These are phyloP conservation scores for Neopestalotiopsis rosae DNA, from an alignment of 2,329 filamentous ascomycete species.

Conservation along the genomic window DNA sequence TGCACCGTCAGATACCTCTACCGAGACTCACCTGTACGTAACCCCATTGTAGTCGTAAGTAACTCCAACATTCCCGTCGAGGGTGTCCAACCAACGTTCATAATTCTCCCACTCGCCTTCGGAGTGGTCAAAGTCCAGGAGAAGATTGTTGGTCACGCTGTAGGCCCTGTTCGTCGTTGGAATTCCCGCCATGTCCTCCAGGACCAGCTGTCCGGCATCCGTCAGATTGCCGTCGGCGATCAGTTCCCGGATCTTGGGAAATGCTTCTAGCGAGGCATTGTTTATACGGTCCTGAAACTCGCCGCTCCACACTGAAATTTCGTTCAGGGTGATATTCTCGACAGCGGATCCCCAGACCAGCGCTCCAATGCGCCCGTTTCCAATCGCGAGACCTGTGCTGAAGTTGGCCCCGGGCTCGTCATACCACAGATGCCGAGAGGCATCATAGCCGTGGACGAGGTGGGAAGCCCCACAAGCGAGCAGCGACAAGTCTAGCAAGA, in stretches of 20 bases:
- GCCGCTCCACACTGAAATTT: constrained; percentile 52
- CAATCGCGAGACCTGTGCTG: constrained; percentile 9
- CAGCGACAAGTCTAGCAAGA: not conserved
- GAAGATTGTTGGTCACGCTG: constrained; percentile 38
- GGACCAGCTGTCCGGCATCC: constrained; percentile 39
- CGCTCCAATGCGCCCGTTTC: constrained; percentile 11
- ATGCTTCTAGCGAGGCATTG: constrained; percentile 37
- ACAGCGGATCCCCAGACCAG: not conserved
- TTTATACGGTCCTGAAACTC: constrained; percentile 45
- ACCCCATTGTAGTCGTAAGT: constrained; percentile 37
- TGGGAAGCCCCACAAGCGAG: not conserved
- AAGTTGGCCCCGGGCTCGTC: constrained; percentile 4
- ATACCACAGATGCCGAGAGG: constrained; percentile 8
- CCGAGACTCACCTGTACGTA: constrained; percentile 27
- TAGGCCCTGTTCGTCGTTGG: constrained; percentile 44
- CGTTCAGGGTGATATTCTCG: constrained; percentile 50
- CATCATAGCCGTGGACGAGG: not conserved
- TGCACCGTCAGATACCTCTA: constrained; percentile 38
- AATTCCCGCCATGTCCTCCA: constrained; percentile 42
- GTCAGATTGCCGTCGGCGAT: constrained; percentile 38
- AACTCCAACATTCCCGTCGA: constrained; percentile 35
- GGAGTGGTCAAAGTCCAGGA: constrained; percentile 22
- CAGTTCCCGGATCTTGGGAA: constrained; percentile 41
- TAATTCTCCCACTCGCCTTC: constrained; percentile 24
- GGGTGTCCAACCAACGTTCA: constrained; percentile 37